Conservation (phyloP, 108 stramenopile genomes). For the Cyclotella cryptica region DNA sequence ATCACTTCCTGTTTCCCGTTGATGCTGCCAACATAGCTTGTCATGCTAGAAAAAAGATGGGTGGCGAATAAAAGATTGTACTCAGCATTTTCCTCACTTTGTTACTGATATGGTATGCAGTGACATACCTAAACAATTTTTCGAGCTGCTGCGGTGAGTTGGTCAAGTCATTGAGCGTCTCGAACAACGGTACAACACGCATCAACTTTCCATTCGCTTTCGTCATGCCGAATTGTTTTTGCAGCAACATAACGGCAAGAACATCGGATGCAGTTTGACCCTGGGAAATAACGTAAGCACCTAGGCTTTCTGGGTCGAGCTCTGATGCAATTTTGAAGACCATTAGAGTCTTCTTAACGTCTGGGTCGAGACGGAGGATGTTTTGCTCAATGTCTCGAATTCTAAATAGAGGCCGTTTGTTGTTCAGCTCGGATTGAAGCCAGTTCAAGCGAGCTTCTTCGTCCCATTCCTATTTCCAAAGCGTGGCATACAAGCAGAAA, state of each 20-base stretch:
- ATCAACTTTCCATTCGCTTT: conserved; percentile 78
- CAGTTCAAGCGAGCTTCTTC: conserved; percentile 89
- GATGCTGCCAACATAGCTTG: conserved; percentile 85
- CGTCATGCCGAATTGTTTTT: conserved; percentile 92
- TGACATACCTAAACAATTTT: conserved; percentile 20
- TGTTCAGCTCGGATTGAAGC: conserved; percentile 85
- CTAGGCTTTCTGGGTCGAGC: conserved; percentile 83
- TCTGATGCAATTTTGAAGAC: conserved; percentile 77
- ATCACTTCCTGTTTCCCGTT: conserved; percentile 95
- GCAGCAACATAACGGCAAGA: conserved; percentile 96
- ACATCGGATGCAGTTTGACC: conserved; percentile 94
- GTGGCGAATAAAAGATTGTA: no score
- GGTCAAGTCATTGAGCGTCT: conserved; percentile 93
- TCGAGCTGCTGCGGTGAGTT: conserved; percentile 76
- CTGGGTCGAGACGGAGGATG: conserved; percentile 60
- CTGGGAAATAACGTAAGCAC: conserved; percentile 97
- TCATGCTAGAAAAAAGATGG: conserved; percentile 65
- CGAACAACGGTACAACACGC: conserved; percentile 97
- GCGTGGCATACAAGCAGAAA: background rate
- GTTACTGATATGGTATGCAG: no score
- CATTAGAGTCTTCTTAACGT: conserved; percentile 77
- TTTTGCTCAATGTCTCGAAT: conserved; percentile 64
- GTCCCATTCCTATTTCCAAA: conserved; percentile 71
- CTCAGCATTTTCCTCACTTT: no score
- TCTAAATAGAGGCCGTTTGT: conserved; percentile 90